phyloP scores from a whole-genome alignment of 1,284 basidiomycete species.

The Heterobasidion irregulare region DNA sequence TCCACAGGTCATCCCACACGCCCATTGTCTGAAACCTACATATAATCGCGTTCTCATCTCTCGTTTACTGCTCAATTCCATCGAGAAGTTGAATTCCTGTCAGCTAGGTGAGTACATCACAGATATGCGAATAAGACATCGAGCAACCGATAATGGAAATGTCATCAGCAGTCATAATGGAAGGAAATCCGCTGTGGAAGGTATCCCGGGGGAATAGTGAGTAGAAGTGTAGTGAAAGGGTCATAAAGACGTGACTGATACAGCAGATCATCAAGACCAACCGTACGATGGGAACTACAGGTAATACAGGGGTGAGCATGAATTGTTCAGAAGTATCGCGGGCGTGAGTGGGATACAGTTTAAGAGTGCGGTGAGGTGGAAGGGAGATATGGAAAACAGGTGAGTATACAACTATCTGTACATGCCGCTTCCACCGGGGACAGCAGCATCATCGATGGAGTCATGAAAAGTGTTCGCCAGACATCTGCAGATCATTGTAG shows the following conservation, averaged over 20 bases:
- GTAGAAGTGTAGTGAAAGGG: background rate
- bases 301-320: background rate
- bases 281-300: conserved; percentile 1
- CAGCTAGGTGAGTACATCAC: background rate
- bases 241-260: background rate
- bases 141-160: background rate
- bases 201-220: background rate
- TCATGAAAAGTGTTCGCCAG: background rate
- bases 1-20: background rate
- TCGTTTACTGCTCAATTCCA: background rate
- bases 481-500: conserved; percentile 9
- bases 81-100: background rate
- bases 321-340: no score
- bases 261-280: conserved; percentile 1
- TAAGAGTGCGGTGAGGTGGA: background rate
- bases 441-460: background rate
- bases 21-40: background rate
- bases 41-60: background rate
- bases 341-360: background rate
- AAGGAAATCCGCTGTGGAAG: background rate
- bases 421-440: background rate
- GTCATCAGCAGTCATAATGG: background rate
- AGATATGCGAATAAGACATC: background rate
- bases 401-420: conserved; percentile 2
- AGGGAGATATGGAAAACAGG: background rate